Evolutionary conservation across 2,329 filamentous ascomycete genomes (phyloP), one percentile per base, ranked within the genome.

Genomic region (Penicillium sp.): DNA sequence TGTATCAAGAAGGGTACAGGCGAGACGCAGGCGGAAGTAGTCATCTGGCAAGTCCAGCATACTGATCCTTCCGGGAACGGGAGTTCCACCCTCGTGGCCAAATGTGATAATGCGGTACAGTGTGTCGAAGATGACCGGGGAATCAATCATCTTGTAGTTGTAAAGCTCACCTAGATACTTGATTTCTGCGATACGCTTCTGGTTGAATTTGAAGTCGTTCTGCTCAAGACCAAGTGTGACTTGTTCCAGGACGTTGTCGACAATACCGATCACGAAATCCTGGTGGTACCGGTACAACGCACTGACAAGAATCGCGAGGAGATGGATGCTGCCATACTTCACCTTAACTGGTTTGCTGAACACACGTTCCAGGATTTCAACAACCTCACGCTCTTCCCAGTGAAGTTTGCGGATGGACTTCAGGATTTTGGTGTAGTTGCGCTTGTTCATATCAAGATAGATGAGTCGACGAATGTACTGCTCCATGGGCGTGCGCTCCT

Each of bases 161-260:
- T 99, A 99, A 9, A 99, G 83, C 74, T 99, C 94, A 21, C 91
- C 92, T 5, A 99, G 81, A 70, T 97, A 99, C 71, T 97, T 97
- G 67, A 96, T 91, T 73, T 97, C 93, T 2, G 95, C 91, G 58
- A 99, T 88, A 21, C 94, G 88, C 56, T 92, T 88, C 75, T 99
- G 94, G 70, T 96, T 97, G 77, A 92, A 95, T 67, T 95, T 92
- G 81, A 97, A 99, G 71, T 99, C 94, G 66, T 97, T 97, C 64
- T 92, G 86, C 74, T 99, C 94, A 2, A 99, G 81, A 1, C 94
- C 94, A 60, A 95, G 83, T 0, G 84, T 89, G 60, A 99, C 88
- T 5, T 90, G 88, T 73, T 99, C 95, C 14, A 97, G 81, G 5
- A 97, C 78, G 60, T 93, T 92, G 71, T 99, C 94, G 59, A 99